These are phyloP conservation scores for Mycena latifolia DNA, from an alignment of 768 basidiomycete genomes.

Conservation along the genomic window DNA sequence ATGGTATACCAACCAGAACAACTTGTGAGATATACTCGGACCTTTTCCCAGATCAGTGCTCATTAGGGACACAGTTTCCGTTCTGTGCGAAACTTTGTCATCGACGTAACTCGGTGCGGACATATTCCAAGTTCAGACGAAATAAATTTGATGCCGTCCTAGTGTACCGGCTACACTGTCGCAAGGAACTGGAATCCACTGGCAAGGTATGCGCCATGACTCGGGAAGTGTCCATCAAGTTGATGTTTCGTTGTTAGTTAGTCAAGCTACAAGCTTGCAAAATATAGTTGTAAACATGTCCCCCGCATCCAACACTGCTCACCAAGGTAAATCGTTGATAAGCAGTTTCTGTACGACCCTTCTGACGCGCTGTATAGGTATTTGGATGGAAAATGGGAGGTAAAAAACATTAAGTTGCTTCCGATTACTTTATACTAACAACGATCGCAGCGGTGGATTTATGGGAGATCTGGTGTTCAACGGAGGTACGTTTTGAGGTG, in stretches of 20 bases:
- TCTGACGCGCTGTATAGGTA: constrained; percentile 45
- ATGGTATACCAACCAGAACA: constrained; percentile 73
- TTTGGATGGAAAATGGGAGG: constrained; percentile 89
- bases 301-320: constrained; percentile 69
- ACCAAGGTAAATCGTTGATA: constrained; percentile 65
- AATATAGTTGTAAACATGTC: constrained; percentile 84
- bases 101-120: constrained; percentile 69
- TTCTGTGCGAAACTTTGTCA: constrained; percentile 79
- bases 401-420: constrained; percentile 39
- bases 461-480: constrained; percentile 69
- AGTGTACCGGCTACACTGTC: constrained; percentile 57
- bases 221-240: too few species aligned
- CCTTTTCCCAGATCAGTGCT: constrained; percentile 55
- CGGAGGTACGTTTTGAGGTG: constrained; percentile 63
- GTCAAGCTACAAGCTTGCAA: too few species aligned
- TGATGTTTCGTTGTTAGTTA: too few species aligned
- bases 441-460: constrained; percentile 57
- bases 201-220: constrained; percentile 86
- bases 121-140: background rate
- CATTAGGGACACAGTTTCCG: constrained; percentile 60
- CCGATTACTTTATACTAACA: background rate
- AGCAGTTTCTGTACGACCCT: constrained; percentile 34
- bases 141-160: background rate
- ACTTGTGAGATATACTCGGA: constrained; percentile 64
- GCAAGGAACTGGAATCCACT: constrained; percentile 80